Conservation (phyloP, 352 stramenopile species). For the Aphanomyces euteiches region DNA sequence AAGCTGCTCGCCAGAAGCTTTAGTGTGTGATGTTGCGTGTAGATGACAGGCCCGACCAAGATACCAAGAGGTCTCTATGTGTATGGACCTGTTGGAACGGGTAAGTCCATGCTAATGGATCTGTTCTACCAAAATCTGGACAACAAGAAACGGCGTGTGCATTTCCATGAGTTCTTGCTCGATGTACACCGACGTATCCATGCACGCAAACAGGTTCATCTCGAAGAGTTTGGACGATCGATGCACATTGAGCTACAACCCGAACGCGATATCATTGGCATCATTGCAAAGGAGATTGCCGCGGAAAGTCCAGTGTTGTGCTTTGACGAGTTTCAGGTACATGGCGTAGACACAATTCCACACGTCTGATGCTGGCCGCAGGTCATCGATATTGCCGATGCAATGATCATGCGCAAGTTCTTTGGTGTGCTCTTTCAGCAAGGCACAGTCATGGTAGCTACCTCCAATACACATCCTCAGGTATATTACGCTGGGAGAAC, state of each 20-base stretch:
- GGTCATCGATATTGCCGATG: slow-evolving; percentile 96
- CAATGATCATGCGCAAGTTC: slow-evolving; percentile 94
- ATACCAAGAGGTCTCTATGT: slow-evolving; percentile 91
- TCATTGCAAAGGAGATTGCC: slow-evolving; percentile 84
- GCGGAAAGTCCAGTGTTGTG: slow-evolving; percentile 89
- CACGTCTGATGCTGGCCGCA: slow-evolving; percentile 50
- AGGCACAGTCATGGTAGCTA: slow-evolving; percentile 93
- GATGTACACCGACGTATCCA: slow-evolving; percentile 93
- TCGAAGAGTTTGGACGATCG: slow-evolving; percentile 70
- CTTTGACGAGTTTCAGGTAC: slow-evolving; percentile 97
- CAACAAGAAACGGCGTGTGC: slow-evolving; percentile 84
- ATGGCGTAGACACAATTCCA: slow-evolving; percentile 29
- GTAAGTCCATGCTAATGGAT: slow-evolving; percentile 97
- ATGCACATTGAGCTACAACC: slow-evolving; percentile 82
- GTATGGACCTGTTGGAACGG: slow-evolving; percentile 91
- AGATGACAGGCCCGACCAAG: slow-evolving; percentile 35
- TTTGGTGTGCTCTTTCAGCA: slow-evolving; percentile 88
- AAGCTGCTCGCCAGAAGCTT: slow-evolving; percentile 22
- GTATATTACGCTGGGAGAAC: slow-evolving; percentile 32
- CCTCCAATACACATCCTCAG: slow-evolving; percentile 87
- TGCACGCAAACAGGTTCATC: slow-evolving; percentile 82
- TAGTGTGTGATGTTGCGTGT: neutral
- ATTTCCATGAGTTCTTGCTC: slow-evolving; percentile 98
- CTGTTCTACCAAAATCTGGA: slow-evolving; percentile 84
- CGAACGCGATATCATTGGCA: slow-evolving; percentile 60